Evolutionary conservation across 371 early-diverging fungal genomes (phyloP).

Genomic region (Rhizopus delemar): DNA sequence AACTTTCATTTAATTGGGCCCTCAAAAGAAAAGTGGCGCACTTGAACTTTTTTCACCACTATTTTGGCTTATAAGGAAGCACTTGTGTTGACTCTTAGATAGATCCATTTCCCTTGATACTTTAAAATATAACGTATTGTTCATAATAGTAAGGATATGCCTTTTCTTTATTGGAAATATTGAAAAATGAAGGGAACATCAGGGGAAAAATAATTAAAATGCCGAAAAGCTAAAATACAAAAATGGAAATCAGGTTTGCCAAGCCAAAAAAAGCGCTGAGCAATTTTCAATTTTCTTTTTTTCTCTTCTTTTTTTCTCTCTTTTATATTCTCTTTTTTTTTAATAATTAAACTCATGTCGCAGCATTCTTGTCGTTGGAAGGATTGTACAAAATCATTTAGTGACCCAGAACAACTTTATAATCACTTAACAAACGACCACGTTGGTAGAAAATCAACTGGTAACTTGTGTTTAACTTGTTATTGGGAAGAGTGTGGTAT

Average conservation of each 20-base stretch:
- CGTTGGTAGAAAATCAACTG: constrained; percentile 82
- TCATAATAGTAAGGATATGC: too few relatives aligned
- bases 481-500: constrained; percentile 81
- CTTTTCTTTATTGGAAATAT: too few relatives aligned
- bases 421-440: constrained; percentile 81
- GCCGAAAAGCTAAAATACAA: not conserved
- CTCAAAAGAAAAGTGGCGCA: too few relatives aligned
- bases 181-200: too few relatives aligned
- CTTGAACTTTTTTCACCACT: too few relatives aligned
- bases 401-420: constrained; percentile 79
- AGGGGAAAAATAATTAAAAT: too few relatives aligned
- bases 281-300: not conserved
- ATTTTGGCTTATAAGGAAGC: too few relatives aligned
- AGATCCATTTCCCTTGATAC: too few relatives aligned
- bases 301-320: not conserved
- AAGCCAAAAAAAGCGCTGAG: constrained; percentile 1
- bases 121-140: too few relatives aligned
- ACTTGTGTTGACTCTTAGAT: too few relatives aligned
- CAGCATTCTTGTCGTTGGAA: constrained; percentile 49
- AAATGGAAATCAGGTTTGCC: not conserved
- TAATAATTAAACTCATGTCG: not conserved
- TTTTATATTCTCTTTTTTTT: not conserved
- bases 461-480: constrained; percentile 84
- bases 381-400: constrained; percentile 53
- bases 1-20: too few relatives aligned